Percentiles rank a stretch among this genome's conserved stretches.
Conservation (phyloP, 169 alveolate genomes). For the Plasmodium vinckei region DNA sequence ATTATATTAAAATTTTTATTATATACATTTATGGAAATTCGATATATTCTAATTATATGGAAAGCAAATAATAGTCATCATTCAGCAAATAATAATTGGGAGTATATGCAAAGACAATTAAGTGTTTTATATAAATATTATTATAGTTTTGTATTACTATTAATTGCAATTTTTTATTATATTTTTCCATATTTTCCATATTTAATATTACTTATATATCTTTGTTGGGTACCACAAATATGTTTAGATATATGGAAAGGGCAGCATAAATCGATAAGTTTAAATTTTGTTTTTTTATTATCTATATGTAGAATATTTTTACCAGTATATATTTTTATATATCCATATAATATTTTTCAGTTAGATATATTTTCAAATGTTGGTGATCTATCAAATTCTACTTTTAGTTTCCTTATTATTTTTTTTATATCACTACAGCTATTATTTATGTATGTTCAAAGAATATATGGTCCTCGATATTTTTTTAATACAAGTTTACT, state of each 20-base stretch:
- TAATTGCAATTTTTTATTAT: constrained; percentile 46
- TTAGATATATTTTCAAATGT: constrained; percentile 76
- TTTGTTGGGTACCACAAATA: constrained; percentile 88
- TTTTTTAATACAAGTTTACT: constrained; percentile 79
- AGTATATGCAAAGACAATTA: constrained; percentile 79
- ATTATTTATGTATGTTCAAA: constrained; percentile 77
- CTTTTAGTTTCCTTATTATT: constrained; percentile 68
- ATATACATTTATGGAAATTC: constrained; percentile 80
- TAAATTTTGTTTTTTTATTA: constrained; percentile 58
- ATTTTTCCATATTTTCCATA: constrained; percentile 74
- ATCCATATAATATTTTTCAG: constrained; percentile 80
- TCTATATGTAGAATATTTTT: constrained; percentile 78
- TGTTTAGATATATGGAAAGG: constrained; percentile 87
- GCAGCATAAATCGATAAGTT: constrained; percentile 78
- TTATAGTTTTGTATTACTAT: constrained; percentile 51
- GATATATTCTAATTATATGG: constrained; percentile 83
- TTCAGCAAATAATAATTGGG: constrained; percentile 84
- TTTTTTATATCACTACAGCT: constrained; percentile 74
- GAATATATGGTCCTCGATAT: constrained; percentile 80
- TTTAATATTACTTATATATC: constrained; percentile 71
- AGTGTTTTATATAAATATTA: constrained; percentile 73
- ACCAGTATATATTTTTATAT: constrained; percentile 81
- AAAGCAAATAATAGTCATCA: constrained; percentile 79
- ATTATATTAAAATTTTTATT: constrained; percentile 78
- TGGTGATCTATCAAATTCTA: constrained; percentile 54